Evolutionary conservation across 2,329 filamentous ascomycete genomes (phyloP).

Genomic region (Botrytis tulipae): DNA sequence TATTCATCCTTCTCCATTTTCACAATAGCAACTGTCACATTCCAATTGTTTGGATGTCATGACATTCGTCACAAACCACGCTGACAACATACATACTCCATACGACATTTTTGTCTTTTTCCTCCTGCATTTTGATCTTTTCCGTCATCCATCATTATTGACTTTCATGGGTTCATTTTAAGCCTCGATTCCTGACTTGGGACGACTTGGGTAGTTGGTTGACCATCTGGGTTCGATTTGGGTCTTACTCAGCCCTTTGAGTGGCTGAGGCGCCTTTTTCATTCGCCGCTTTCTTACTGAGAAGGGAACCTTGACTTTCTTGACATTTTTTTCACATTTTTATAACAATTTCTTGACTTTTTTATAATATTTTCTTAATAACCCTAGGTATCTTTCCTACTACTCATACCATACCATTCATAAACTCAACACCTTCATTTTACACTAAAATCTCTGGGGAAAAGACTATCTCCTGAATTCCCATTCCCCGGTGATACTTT

Average conservation of each 20-base stretch:
- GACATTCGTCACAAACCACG: slow-evolving; percentile 8
- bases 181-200: slow-evolving; percentile 11
- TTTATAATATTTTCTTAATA: background rate
- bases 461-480: background rate
- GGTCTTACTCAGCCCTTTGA: slow-evolving; percentile 18
- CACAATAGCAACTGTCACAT: slow-evolving; percentile 8
- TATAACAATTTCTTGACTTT: background rate
- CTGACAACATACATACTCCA: background rate
- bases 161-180: background rate
- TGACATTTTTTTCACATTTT: background rate
- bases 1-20: background rate
- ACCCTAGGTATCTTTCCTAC: background rate
- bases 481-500: background rate
- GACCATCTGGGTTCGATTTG: background rate
- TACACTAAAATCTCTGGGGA: background rate
- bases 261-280: slow-evolving; percentile 20
- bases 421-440: background rate
- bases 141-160: background rate
- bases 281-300: slow-evolving; percentile 3
- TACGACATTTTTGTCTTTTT: background rate
- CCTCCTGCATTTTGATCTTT: slow-evolving; percentile 10
- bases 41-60: slow-evolving; percentile 14
- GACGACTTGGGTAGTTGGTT: background rate
- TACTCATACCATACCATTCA: background rate
- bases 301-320: background rate